These are phyloP conservation scores for Arthrobotrys megalospora DNA, from an alignment of 2,329 filamentous ascomycete species.

Conservation along the genomic window DNA sequence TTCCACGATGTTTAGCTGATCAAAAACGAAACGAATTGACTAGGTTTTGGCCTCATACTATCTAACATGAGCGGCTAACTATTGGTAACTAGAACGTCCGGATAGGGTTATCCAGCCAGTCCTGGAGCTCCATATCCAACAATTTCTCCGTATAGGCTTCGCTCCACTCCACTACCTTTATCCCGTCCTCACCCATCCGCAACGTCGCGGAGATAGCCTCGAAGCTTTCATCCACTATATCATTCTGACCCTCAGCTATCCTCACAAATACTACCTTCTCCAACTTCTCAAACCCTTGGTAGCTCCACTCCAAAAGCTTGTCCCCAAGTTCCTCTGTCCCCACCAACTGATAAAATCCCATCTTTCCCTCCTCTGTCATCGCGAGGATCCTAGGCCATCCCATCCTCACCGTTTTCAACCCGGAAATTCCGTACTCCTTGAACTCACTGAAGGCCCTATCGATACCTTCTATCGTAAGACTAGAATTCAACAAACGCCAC, in stretches of 20 bases:
- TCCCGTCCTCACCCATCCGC: background rate
- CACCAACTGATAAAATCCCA: background rate
- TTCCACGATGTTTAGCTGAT: no score
- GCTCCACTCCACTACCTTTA: background rate
- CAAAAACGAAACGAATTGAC: no score
- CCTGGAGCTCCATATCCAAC: background rate
- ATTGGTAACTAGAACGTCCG: background rate
- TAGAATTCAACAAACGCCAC: background rate
- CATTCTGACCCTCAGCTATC: background rate
- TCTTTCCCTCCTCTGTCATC: no score
- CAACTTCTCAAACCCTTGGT: background rate
- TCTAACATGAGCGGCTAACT: background rate
- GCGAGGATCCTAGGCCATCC: background rate
- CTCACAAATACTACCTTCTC: constrained; percentile 1
- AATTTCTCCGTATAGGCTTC: background rate
- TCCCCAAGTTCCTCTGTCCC: background rate
- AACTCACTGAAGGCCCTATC: background rate
- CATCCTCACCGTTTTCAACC: background rate
- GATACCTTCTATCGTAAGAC: background rate
- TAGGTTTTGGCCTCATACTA: no score
- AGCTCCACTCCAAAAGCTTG: background rate
- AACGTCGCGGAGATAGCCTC: background rate
- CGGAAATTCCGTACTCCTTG: background rate
- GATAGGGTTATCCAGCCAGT: background rate
- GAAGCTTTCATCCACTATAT: background rate